A percentile compares a stretch with the other conserved stretches of the same genome.
Evolutionary conservation across 208 protist genomes (phyloP).

Genomic region (Crithidia brevicula): DNA sequence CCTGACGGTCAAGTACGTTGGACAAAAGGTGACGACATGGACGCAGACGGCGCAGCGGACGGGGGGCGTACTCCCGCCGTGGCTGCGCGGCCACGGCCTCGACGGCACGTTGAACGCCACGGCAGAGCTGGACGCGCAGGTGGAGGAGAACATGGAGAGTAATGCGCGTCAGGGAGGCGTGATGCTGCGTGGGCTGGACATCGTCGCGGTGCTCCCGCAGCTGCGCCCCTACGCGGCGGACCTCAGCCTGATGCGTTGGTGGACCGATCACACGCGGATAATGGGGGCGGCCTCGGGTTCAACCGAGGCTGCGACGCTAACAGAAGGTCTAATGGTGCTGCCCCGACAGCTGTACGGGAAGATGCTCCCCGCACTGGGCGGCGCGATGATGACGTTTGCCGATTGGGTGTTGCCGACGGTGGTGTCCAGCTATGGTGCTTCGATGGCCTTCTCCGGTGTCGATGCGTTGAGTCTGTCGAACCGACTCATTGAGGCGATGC

Average conservation of each 20-base stretch:
- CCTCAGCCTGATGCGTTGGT: constrained; percentile 64
- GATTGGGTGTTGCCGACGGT: constrained; percentile 50
- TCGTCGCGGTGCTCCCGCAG: constrained; percentile 61
- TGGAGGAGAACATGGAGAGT: constrained; percentile 60
- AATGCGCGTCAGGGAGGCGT: constrained; percentile 46
- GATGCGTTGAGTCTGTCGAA: constrained; percentile 29
- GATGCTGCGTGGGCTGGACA: constrained; percentile 79
- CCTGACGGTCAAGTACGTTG: constrained; percentile 26
- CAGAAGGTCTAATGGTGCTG: constrained; percentile 13
- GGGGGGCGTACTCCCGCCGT: constrained; percentile 25
- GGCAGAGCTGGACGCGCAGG: constrained; percentile 49
- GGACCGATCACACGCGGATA: constrained; percentile 42
- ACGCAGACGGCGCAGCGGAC: constrained; percentile 32
- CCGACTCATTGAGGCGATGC: constrained; percentile 49
- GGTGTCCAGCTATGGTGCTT: constrained; percentile 41
- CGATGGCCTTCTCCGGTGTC: constrained; percentile 20
- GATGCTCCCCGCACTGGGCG: constrained; percentile 40
- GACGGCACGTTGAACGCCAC: constrained; percentile 20
- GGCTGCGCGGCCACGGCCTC: constrained; percentile 29
- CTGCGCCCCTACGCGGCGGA: constrained; percentile 79
- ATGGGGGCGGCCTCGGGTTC: constrained; percentile 14
- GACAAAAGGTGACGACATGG: constrained; percentile 20
- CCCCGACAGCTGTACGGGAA: constrained; percentile 30
- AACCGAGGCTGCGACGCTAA: constrained; percentile 23
- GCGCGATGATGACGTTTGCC: constrained; percentile 28